Evolutionary conservation across 129 eudicot genomes (phyloP), one percentile per base, ranked within the genome.

Genomic region (Heracleum sosnowskyi): DNA sequence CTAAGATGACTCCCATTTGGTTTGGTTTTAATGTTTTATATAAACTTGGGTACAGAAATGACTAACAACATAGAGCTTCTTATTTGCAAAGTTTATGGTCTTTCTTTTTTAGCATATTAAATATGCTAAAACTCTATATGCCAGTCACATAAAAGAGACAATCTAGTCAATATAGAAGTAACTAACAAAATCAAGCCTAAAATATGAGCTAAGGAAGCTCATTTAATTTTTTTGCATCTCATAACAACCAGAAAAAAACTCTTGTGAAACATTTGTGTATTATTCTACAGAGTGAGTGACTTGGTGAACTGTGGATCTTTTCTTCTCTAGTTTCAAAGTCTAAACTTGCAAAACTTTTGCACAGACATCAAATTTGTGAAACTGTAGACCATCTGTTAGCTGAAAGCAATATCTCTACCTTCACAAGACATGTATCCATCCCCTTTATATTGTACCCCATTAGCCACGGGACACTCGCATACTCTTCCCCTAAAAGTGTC

Each of bases 401-500:
- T 35, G n/a, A 44, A 4, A 42, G 71, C 28, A 35, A 29, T 57
- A 40, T 77, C 2, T 33, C 20, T 78, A 95, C 99, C 93, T 90
- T 90, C 77, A 77, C 99, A 96, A 75, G 88, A 83, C 5, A 76
- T 83, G 78, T 96, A 96, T 80, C 97, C 99, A n/a, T 96, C 99
- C 81, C 99, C 99, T 81, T 66, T 81, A 68, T 88, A 92, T 86
- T 92, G 99, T 73, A 96, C 93, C 22, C 97, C 97, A 49, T 86
- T 88, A 11, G 84, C 86, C 53, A 80, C 68, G 69, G 99, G 99
- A 84, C 99, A 96, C 79, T 90, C 89, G 29, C 99, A 96, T 73
- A 89, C 90, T 85, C 97, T 90, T 62, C 99, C 99, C 79, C 99
- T 83, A 75, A 84, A 96, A 33, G 99, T 96, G 84, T 96, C 99